Evolutionary conservation across 2,329 filamentous ascomycete genomes (phyloP), one percentile per base, ranked within the genome.

Genomic region (Orbilia oligospora): DNA sequence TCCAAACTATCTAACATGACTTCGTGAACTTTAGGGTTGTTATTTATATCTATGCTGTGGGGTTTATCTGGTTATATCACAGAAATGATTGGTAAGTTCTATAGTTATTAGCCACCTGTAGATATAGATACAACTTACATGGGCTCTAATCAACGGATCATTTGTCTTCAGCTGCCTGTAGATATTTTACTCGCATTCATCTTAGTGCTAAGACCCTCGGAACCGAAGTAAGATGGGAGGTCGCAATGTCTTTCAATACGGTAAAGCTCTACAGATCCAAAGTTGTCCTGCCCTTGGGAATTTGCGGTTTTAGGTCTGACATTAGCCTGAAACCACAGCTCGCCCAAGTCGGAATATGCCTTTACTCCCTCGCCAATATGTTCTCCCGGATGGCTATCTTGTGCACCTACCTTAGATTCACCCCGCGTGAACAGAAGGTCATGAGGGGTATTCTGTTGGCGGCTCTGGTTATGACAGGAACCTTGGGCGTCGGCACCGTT

Each of bases 21-120:
- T n/a, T 1, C 16, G n/a, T 3, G 4, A 46, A 33, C 48, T n/a
- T 18, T 46, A 71, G 68, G 68, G 68, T 48, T 71, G 20, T 12
- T 71, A 30, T 49, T 33, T 20, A 14, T 71, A n/a, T 71, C 68
- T n/a, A 71, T 71, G 68, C 48, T 71, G n/a, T 71, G 68, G 68
- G 68, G 68, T 0, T 27, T 71, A 3, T 61, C 68, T 30, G 68
- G 68, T 3, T 71, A 71, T 24, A 71, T 71, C 8, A 55, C 68
- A 1, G 68, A 71, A 30, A 71, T 71, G 68, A 71, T 71, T 2
- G 68, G 68, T 71, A 36, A 33, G 44, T 41, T 10, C 18, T 46
- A 16, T 3, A 33, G 20, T 9, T 30, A n/a, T n/a, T n/a, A n/a
- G n/a, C n/a, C n/a, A 27, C 20, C 33, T 24, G 22, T 18, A n/a